Conservation (phyloP, 1,139 yeast species). For the Blastobotrys buckinghamii region DNA sequence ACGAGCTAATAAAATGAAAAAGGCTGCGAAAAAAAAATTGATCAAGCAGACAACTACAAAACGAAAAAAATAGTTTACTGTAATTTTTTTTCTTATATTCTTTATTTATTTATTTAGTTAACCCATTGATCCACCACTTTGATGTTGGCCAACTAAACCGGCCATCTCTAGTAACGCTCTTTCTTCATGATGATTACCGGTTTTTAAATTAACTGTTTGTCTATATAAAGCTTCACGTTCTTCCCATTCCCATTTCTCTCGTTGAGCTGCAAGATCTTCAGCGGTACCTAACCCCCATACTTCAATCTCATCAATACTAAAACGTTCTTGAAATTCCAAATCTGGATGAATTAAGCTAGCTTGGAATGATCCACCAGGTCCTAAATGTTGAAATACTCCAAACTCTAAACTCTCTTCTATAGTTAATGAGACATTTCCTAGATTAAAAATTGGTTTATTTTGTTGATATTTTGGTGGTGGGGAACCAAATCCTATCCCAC, state of each 20-base stretch:
- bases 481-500: constrained; percentile 80
- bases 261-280: constrained; percentile 69
- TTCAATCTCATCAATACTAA: constrained; percentile 68
- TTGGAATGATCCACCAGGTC: constrained; percentile 44
- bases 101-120: not conserved
- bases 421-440: constrained; percentile 72
- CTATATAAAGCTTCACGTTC: constrained; percentile 77
- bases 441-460: constrained; percentile 13
- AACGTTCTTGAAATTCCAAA: constrained; percentile 60
- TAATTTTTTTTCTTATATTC: too few relatives aligned
- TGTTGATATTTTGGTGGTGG: constrained; percentile 25
- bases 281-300: constrained; percentile 89
- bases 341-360: constrained; percentile 26
- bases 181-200: constrained; percentile 64
- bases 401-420: constrained; percentile 74
- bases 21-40: constrained; percentile 59
- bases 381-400: constrained; percentile 70
- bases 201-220: constrained; percentile 50
- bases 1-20: constrained; percentile 87
- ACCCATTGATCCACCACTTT: constrained; percentile 53
- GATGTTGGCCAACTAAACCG: constrained; percentile 71
- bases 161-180: constrained; percentile 86
- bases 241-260: constrained; percentile 86
- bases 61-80: constrained; percentile 2
- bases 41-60: constrained; percentile 24